Conservation (phyloP, 495 filamentous ascomycete species). For the Hypoxylon intermedium region DNA sequence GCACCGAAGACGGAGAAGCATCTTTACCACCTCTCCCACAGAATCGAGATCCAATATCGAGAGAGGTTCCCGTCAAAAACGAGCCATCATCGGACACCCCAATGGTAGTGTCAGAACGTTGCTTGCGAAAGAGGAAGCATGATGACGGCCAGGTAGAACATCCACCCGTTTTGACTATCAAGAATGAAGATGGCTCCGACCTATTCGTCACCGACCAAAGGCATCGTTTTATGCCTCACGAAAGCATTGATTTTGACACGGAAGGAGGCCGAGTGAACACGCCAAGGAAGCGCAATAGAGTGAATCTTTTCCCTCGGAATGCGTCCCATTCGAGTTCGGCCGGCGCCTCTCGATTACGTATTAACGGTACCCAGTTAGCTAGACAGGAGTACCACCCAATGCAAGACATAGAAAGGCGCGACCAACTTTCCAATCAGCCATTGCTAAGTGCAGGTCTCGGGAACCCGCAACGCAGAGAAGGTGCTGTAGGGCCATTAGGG, state of each 20-base stretch:
- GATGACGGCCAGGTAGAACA: conserved; percentile 17
- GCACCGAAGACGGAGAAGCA: conserved; percentile 8
- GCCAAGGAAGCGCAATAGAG: conserved; percentile 60
- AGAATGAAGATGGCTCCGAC: conserved; percentile 45
- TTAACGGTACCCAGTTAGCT: not conserved
- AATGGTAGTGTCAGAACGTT: conserved; percentile 53
- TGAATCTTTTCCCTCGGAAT: conserved; percentile 14
- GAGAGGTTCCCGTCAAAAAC: conserved; percentile 43
- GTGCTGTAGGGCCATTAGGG: not conserved
- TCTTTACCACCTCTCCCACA: conserved; percentile 42
- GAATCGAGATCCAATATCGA: not conserved
- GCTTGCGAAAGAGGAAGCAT: conserved; percentile 51
- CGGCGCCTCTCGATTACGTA: not conserved
- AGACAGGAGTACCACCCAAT: not conserved
- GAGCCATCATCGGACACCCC: conserved; percentile 56
- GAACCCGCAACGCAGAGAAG: not conserved
- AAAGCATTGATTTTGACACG: conserved; percentile 79
- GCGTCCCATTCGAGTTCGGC: conserved; percentile 7
- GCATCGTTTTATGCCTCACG: conserved; percentile 46
- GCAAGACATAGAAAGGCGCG: not conserved
- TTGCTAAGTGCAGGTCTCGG: not conserved
- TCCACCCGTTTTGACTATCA: conserved; percentile 37
- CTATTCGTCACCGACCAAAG: conserved; percentile 45
- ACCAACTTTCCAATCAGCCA: not conserved
- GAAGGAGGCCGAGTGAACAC: conserved; percentile 67